Conservation (phyloP, 768 basidiomycete genomes). For the Mycena sanguinolenta region DNA sequence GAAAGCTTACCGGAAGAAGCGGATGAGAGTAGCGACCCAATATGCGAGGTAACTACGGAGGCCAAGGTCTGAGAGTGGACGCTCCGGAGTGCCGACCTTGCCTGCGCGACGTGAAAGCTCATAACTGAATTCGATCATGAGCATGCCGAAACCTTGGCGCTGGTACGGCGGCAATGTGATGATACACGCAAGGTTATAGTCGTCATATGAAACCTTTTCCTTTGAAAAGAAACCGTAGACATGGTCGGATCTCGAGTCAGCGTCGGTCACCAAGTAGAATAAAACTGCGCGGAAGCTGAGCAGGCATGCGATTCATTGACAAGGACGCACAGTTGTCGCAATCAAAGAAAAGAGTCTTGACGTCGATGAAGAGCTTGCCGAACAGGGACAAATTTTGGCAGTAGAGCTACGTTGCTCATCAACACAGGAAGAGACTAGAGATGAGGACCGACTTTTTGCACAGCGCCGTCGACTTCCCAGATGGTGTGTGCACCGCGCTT, state of each 20-base stretch:
- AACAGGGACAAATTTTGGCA: conserved; percentile 97
- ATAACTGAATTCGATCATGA: conserved; percentile 99
- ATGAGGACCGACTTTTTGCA: conserved; percentile 73
- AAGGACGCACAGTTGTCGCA: conserved; percentile 81
- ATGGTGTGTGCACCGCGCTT: conserved; percentile 90
- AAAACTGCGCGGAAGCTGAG: conserved; percentile 64
- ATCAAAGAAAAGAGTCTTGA: conserved; percentile 95
- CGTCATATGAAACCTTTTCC: conserved; percentile 97
- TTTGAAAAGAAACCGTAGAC: conserved; percentile 86
- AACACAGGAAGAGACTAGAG: background rate
- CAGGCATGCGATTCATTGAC: background rate
- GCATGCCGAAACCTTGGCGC: conserved; percentile 89
- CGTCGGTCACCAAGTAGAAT: conserved; percentile 94
- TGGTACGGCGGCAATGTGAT: conserved; percentile 96
- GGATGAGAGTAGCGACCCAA: conserved; percentile 87
- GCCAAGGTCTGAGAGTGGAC: conserved; percentile 94
- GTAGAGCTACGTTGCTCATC: conserved; percentile 73
- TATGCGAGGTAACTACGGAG: conserved; percentile 90
- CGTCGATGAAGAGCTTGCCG: conserved; percentile 98
- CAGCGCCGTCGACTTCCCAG: conserved; percentile 95
- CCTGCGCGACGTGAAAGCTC: conserved; percentile 86
- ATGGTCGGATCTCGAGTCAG: conserved; percentile 77
- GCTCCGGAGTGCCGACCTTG: conserved; percentile 92
- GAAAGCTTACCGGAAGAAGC: conserved; percentile 76
- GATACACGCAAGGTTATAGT: conserved; percentile 97